Percentiles rank a stretch among this genome's conserved stretches.
Conservation (phyloP, 192 early-diverging fungal genomes). For the Kickxella alabastrina region DNA sequence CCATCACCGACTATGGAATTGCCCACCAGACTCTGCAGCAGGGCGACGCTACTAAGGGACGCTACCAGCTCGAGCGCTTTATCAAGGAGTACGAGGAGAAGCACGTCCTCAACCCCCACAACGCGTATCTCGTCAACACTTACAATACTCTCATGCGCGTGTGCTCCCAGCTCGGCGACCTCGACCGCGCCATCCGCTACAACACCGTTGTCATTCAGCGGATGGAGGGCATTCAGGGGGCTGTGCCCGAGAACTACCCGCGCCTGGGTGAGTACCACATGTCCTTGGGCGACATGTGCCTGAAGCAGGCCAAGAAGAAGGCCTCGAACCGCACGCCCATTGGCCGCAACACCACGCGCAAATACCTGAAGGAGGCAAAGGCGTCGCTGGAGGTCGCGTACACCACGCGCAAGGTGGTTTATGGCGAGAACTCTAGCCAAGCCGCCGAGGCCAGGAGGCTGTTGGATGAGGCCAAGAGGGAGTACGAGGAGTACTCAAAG, state of each 20-base stretch:
- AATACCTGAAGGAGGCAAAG: constrained; percentile 48
- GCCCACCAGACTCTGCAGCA: constrained; percentile 48
- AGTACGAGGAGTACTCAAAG: constrained; percentile 42
- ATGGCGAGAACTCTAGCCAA: constrained; percentile 36
- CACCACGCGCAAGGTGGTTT: constrained; percentile 26
- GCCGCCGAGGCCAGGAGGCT: constrained; percentile 28
- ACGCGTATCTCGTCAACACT: constrained; percentile 51
- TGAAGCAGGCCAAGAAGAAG: constrained; percentile 53
- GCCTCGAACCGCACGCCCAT: constrained; percentile 43
- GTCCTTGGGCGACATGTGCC: constrained; percentile 55
- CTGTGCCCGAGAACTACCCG: constrained; percentile 56
- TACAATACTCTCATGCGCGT: constrained; percentile 39
- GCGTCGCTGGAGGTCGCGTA: constrained; percentile 23
- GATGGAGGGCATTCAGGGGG: constrained; percentile 43
- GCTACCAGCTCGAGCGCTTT: constrained; percentile 46
- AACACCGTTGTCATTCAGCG: constrained; percentile 39
- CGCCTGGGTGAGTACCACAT: constrained; percentile 58
- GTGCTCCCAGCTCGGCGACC: constrained; percentile 36
- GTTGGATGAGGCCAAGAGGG: constrained; percentile 42
- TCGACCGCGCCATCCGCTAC: constrained; percentile 48
- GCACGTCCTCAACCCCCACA: constrained; percentile 49
- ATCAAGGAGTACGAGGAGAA: constrained; percentile 50
- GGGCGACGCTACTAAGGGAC: constrained; percentile 38
- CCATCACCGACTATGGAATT: constrained; percentile 46
- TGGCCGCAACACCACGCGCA: constrained; percentile 39